Evolutionary conservation across 768 basidiomycete species (phyloP), one percentile per base, ranked within the genome.

Genomic region (Hydnomerulius pinastri): DNA sequence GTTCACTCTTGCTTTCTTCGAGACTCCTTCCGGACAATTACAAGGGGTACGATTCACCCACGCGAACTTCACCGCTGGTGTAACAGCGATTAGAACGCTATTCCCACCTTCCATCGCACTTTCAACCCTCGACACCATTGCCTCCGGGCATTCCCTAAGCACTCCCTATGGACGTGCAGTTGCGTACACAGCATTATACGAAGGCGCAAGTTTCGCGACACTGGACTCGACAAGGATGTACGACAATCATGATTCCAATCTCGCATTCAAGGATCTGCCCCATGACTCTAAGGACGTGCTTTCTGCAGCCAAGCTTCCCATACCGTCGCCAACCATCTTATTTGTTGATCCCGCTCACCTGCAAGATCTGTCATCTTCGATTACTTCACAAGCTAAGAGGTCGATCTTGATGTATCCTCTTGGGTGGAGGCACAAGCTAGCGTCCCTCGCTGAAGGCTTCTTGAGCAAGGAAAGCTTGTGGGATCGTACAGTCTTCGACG

Each of bases 1-100:
- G 4, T 86, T 85, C 61, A 85, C 85, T 3, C 76, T 89, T 5
- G 77, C 84, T 1, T 89, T 85, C 75, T 86, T 77, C 56, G 71
- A 76, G 57, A 73, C 75, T 1, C 59, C 76, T 17, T 69, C 75
- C 17, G 80, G 86, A 28, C 72, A 76, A 32, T 63, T 86, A 7
- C 79, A 78, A 48, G 86, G 79, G 20, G 79, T 78, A 7, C 83
- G 84, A 51, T 70, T 94, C 27, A 90, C 90, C 0, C 90, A 93
- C 64, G 79, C 88, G 65, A 93, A 92, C 56, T 63, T 96, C 50
- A 95, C 92, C 2, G 90, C 94, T 4, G 94, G 91, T 28, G 86
- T 94, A n/a, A 83, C 91, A 0, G 88, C 87, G 3, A 73, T 83
- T 20, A 84, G 88, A 29, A 80, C 84, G 4, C 64, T 94, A 18